These are phyloP conservation scores for Malassezia obtusa DNA, from an alignment of 1,284 basidiomycete species.

Conservation along the genomic window DNA sequence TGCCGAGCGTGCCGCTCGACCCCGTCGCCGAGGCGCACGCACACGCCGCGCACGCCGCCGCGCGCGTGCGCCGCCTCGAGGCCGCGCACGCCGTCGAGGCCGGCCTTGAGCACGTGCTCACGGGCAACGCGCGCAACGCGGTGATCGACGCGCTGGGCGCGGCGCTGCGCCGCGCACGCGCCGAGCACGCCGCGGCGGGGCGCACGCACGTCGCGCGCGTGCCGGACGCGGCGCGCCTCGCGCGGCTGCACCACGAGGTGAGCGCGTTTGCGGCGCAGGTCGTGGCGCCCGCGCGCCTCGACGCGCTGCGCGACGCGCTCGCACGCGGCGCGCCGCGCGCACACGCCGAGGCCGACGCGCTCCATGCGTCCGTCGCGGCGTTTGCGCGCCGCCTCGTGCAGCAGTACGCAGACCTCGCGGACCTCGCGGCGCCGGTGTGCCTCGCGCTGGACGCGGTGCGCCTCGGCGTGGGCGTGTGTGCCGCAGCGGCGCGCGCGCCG, in stretches of 20 bases:
- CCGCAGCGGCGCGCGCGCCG: neutral
- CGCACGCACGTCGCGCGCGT: conserved; percentile 4
- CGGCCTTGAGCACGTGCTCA: conserved; percentile 56
- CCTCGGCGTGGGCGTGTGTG: conserved; percentile 61
- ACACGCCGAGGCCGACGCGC: conserved; percentile 26
- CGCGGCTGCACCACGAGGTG: conserved; percentile 73
- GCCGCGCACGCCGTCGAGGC: conserved; percentile 58
- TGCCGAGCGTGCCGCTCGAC: conserved; percentile 79
- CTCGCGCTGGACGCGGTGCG: conserved; percentile 60
- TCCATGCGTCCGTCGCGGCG: conserved; percentile 48
- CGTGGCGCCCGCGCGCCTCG: conserved; percentile 17
- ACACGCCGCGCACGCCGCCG: conserved; percentile 52
- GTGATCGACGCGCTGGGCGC: conserved; percentile 47
- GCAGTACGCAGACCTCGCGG: conserved; percentile 54
- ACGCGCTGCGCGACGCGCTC: neutral
- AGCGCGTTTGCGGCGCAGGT: conserved; percentile 30
- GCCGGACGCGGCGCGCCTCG: conserved; percentile 57
- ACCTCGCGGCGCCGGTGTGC: conserved; percentile 62
- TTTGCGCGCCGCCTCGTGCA: conserved; percentile 51
- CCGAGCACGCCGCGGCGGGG: neutral
- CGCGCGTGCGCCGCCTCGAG: conserved; percentile 50
- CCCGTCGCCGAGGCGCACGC: conserved; percentile 64
- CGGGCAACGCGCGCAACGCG: conserved; percentile 58
- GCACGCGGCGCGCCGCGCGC: conserved; percentile 1
- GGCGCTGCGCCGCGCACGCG: conserved; percentile 25